These are phyloP conservation scores for Triangularia verruculosa DNA, from an alignment of 2,329 filamentous ascomycete species.

Conservation along the genomic window DNA sequence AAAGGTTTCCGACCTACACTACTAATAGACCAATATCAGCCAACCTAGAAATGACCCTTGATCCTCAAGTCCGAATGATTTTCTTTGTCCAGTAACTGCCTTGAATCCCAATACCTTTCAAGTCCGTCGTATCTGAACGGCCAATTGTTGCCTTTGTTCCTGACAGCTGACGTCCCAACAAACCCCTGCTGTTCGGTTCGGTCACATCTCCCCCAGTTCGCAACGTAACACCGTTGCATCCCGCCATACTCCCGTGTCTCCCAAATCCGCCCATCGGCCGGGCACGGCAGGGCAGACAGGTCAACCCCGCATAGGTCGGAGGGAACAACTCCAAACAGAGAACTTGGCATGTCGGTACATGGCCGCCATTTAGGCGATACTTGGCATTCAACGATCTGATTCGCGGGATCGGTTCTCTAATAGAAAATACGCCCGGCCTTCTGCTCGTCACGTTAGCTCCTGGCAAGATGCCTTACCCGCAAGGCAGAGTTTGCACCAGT, in stretches of 20 bases:
- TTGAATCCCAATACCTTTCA: background rate
- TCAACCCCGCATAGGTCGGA: slow-evolving; percentile 13
- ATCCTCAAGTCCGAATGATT: background rate
- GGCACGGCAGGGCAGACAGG: background rate
- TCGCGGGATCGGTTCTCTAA: slow-evolving; percentile 1
- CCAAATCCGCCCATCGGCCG: background rate
- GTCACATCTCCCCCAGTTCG: background rate
- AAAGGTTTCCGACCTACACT: background rate
- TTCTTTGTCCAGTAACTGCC: background rate
- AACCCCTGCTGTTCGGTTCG: background rate
- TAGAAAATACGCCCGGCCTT: background rate
- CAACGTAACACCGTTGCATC: background rate
- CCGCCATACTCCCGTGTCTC: background rate
- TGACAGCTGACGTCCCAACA: background rate
- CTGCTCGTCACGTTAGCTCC: background rate
- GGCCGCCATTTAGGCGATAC: background rate
- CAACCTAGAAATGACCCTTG: background rate
- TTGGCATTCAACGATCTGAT: background rate
- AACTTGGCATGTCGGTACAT: slow-evolving; percentile 10
- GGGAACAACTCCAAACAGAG: slow-evolving; percentile 10
- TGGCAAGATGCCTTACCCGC: background rate
- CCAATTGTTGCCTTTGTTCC: background rate
- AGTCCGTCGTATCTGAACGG: background rate
- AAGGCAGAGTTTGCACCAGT: background rate
- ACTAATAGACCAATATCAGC: background rate